Conservation (phyloP, 495 filamentous ascomycete genomes). For the Penicillium cinerascens region DNA sequence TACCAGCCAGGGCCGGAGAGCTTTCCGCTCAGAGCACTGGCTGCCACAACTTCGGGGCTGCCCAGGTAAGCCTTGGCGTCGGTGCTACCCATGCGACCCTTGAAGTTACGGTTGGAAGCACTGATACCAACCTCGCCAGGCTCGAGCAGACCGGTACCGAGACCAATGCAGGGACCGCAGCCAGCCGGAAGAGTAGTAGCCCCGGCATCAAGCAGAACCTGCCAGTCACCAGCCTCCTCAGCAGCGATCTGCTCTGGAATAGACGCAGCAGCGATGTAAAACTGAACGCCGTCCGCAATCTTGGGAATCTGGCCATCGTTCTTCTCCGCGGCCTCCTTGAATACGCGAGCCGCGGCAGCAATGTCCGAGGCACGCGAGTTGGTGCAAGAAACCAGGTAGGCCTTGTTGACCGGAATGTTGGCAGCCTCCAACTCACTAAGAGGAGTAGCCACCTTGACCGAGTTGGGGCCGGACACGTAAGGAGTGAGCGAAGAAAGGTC, state of each 20-base stretch:
- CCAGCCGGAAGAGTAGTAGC: slow-evolving; percentile 71
- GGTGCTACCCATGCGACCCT: slow-evolving; percentile 82
- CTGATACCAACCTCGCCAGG: slow-evolving; percentile 86
- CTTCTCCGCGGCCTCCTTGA: slow-evolving; percentile 66
- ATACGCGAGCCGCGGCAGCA: slow-evolving; percentile 78
- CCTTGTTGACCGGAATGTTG: slow-evolving; percentile 75
- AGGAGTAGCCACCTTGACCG: slow-evolving; percentile 79
- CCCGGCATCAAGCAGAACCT: slow-evolving; percentile 74
- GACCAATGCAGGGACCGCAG: slow-evolving; percentile 88
- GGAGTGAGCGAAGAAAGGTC: slow-evolving; percentile 82
- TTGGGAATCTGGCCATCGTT: slow-evolving; percentile 59
- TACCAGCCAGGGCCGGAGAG: slow-evolving; percentile 84
- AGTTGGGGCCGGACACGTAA: slow-evolving; percentile 87
- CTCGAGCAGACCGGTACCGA: slow-evolving; percentile 78
- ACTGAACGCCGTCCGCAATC: slow-evolving; percentile 73
- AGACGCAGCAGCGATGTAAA: slow-evolving; percentile 92
- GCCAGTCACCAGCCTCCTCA: slow-evolving; percentile 85
- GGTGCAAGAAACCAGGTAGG: slow-evolving; percentile 89
- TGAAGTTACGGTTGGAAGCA: slow-evolving; percentile 89
- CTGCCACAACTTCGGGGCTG: slow-evolving; percentile 88
- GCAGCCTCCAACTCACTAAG: slow-evolving; percentile 67
- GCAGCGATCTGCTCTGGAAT: slow-evolving; percentile 72
- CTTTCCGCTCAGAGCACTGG: slow-evolving; percentile 73
- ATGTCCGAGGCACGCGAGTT: slow-evolving; percentile 84
- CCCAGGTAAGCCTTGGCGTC: slow-evolving; percentile 86